Percentiles rank a stretch among this genome's conserved stretches.
Conservation (phyloP, 495 filamentous ascomycete species). For the Hyaloscypha finlandica region DNA sequence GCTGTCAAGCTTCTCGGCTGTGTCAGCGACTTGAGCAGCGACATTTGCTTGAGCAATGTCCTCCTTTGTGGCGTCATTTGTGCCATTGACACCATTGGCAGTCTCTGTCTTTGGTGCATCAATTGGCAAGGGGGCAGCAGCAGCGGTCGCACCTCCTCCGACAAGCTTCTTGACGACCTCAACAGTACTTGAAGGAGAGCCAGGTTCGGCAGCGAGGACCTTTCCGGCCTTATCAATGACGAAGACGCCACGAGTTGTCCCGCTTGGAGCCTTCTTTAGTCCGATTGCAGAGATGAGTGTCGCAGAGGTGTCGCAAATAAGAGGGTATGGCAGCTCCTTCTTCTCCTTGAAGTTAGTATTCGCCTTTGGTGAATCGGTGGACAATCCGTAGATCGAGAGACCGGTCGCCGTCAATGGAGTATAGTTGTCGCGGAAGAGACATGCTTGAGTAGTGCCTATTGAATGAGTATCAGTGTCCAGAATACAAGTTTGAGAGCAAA, state of each 20-base stretch:
- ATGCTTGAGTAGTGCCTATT: conserved; percentile 87
- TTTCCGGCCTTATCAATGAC: conserved; percentile 77
- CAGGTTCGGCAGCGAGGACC: conserved; percentile 61
- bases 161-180: conserved; percentile 41
- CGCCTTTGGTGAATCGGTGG: conserved; percentile 79
- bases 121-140: neutral
- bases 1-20: conserved; percentile 33
- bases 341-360: conserved; percentile 91
- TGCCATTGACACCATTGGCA: conserved; percentile 22
- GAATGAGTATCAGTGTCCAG: conserved; percentile 3
- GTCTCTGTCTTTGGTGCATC: conserved; percentile 8
- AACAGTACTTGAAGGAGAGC: conserved; percentile 61
- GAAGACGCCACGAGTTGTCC: conserved; percentile 85
- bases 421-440: conserved; percentile 86
- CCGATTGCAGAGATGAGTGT: conserved; percentile 75
- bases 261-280: conserved; percentile 71
- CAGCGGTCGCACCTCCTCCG: conserved; percentile 39
- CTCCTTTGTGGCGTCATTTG: conserved; percentile 21
- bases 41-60: conserved; percentile 26
- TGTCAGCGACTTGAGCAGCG: conserved; percentile 31
- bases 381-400: conserved; percentile 85
- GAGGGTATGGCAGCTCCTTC: conserved; percentile 82
- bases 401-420: conserved; percentile 75
- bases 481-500: neutral
- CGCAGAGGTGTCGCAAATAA: conserved; percentile 78